Conservation (phyloP, 495 filamentous ascomycete genomes). For the Tuber indicum region DNA sequence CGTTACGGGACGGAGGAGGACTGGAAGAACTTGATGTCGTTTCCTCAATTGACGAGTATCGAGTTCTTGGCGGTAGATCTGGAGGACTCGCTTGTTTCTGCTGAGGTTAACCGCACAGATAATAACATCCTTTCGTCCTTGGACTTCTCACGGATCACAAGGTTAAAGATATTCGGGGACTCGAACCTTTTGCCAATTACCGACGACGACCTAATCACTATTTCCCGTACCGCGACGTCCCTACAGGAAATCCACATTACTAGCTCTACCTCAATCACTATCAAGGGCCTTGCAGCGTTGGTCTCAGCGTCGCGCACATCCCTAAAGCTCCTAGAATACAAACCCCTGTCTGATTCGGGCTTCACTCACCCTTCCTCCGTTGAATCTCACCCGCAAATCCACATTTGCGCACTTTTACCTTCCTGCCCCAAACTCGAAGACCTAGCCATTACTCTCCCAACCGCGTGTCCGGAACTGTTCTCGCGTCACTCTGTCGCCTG, state of each 20-base stretch:
- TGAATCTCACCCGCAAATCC: constrained; percentile 42
- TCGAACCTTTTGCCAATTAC: constrained; percentile 50
- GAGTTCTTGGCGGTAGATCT: constrained; percentile 50
- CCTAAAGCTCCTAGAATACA: constrained; percentile 51
- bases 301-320: constrained; percentile 48
- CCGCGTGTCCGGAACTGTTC: constrained; percentile 49
- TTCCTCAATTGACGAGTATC: constrained; percentile 45
- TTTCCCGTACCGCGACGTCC: constrained; percentile 49
- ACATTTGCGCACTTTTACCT: constrained; percentile 48
- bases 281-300: constrained; percentile 49
- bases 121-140: constrained; percentile 33
- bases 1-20: constrained; percentile 46
- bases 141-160: constrained; percentile 46
- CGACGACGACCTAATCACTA: constrained; percentile 48
- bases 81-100: constrained; percentile 38
- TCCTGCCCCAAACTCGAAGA: constrained; percentile 47
- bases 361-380: constrained; percentile 47
- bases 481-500: constrained; percentile 45
- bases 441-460: constrained; percentile 49
- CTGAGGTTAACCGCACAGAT: constrained; percentile 36
- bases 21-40: constrained; percentile 45
- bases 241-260: constrained; percentile 52
- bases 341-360: constrained; percentile 48
- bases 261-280: constrained; percentile 49
- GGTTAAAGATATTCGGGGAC: constrained; percentile 52